Evolutionary conservation across 495 filamentous ascomycete genomes (phyloP).

Genomic region (Lasiosphaeris hirsuta): DNA sequence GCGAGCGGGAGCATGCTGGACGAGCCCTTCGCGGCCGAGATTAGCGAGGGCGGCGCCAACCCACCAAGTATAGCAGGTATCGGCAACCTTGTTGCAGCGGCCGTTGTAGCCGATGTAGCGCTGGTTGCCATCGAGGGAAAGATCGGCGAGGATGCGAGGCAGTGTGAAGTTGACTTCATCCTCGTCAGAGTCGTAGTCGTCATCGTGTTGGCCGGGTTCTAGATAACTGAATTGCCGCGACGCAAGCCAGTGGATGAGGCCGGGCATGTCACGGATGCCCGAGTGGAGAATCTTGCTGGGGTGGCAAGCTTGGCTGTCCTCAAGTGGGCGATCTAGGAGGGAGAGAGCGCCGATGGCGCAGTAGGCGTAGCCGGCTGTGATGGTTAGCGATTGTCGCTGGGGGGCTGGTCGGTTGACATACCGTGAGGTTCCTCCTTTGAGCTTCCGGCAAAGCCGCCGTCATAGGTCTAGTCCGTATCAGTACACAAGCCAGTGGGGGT

Average conservation of each 20-base stretch:
- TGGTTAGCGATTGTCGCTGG: neutral
- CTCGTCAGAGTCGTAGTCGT: conserved; percentile 38
- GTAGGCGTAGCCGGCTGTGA: conserved; percentile 78
- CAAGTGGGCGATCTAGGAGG: conserved; percentile 56
- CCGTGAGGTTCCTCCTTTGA: conserved; percentile 85
- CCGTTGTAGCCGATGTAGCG: conserved; percentile 72
- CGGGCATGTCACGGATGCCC: conserved; percentile 35
- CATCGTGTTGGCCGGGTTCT: conserved; percentile 39
- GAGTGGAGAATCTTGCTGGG: conserved; percentile 29
- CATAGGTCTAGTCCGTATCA: conserved; percentile 65
- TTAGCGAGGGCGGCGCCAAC: conserved; percentile 68
- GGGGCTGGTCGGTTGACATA: conserved; percentile 36
- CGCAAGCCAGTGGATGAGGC: conserved; percentile 45
- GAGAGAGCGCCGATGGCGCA: conserved; percentile 74
- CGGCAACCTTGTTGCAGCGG: conserved; percentile 78
- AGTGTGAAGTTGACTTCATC: conserved; percentile 36
- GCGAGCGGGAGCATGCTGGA: conserved; percentile 59
- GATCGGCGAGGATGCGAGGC: conserved; percentile 33
- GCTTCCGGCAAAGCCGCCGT: conserved; percentile 81
- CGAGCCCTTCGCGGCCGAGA: conserved; percentile 58
- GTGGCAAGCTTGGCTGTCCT: conserved; percentile 28
- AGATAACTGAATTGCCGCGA: conserved; percentile 60
- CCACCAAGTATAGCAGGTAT: conserved; percentile 97
- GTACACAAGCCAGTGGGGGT: neutral
- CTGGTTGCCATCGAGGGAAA: conserved; percentile 33